Conservation (phyloP, 495 filamentous ascomycete genomes). For the Clohesyomyces aquaticus region DNA sequence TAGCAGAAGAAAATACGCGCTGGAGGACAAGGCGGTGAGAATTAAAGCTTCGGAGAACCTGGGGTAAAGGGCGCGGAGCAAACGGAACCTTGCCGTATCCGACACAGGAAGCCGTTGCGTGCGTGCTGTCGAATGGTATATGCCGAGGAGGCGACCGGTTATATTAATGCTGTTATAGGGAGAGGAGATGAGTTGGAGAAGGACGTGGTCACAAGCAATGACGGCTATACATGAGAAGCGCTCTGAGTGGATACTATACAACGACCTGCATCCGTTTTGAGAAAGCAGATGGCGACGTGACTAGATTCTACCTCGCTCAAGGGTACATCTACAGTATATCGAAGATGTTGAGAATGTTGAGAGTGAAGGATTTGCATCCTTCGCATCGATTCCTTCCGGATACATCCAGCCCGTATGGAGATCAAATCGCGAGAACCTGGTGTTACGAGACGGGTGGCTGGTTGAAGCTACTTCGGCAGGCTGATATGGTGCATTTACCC, state of each 20-base stretch:
- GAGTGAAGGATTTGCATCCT: slow-evolving; percentile 4
- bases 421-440: neutral
- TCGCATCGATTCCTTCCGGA: slow-evolving; percentile 3
- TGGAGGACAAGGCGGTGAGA: slow-evolving; percentile 9
- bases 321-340: neutral
- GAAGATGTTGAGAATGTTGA: neutral
- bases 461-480: slow-evolving; percentile 10
- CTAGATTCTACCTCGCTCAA: neutral
- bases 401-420: neutral
- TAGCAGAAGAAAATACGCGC: neutral
- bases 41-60: slow-evolving; percentile 24
- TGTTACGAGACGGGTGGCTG: slow-evolving; percentile 4
- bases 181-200: neutral
- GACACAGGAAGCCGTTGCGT: slow-evolving; percentile 18
- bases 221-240: neutral
- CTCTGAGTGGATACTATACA: slow-evolving; percentile 5
- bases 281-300: slow-evolving; percentile 8
- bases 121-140: slow-evolving; percentile 19
- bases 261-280: neutral
- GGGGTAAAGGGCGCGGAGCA: slow-evolving; percentile 28
- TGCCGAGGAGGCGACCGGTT: neutral
- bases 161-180: slow-evolving; percentile 15
- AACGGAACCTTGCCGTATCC: slow-evolving; percentile 20
- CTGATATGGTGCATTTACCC: slow-evolving; percentile 28
- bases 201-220: slow-evolving; percentile 7